A percentile compares a stretch with the other conserved stretches of the same genome.
These are phyloP conservation scores for Nannochloropsis salina DNA, from an alignment of 108 stramenopile genomes.

Conservation along the genomic window DNA sequence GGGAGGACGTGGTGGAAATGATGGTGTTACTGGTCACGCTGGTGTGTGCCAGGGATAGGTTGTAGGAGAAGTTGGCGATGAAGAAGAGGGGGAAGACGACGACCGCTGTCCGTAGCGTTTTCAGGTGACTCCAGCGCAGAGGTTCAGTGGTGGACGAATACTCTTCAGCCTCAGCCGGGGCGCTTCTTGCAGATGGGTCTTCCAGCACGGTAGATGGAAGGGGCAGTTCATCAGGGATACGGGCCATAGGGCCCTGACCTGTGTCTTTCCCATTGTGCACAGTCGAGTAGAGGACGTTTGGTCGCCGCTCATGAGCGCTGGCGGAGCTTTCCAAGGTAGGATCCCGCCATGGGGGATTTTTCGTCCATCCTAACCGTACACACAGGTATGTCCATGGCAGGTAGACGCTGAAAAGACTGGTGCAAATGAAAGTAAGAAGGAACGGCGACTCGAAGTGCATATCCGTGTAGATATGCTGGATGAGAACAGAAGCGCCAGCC, in stretches of 20 bases:
- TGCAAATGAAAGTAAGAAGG: constrained; percentile 80
- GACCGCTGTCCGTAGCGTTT: constrained; percentile 23
- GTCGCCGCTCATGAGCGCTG: background rate
- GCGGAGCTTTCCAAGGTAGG: background rate
- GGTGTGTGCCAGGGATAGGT: constrained; percentile 67
- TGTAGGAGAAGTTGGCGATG: constrained; percentile 77
- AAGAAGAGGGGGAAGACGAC: constrained; percentile 79
- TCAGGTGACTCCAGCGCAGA: background rate
- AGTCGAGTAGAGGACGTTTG: too few relatives aligned
- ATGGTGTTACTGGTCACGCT: constrained; percentile 84
- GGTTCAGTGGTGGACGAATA: background rate
- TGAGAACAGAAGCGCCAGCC: constrained; percentile 71
- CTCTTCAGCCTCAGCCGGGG: background rate
- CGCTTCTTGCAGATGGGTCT: background rate
- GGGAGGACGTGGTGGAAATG: constrained; percentile 74
- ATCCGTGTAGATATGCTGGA: constrained; percentile 65
- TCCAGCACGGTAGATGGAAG: too few relatives aligned
- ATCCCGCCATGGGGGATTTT: constrained; percentile 30
- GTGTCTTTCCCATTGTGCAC: too few relatives aligned
- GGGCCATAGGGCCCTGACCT: too few relatives aligned
- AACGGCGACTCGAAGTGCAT: constrained; percentile 75
- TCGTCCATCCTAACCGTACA: background rate
- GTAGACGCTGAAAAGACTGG: constrained; percentile 60
- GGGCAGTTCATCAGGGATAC: too few relatives aligned
- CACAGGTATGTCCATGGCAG: constrained; percentile 37